Conservation (phyloP, 1,139 yeast genomes). For the Sugiyamaella neomexicana region DNA sequence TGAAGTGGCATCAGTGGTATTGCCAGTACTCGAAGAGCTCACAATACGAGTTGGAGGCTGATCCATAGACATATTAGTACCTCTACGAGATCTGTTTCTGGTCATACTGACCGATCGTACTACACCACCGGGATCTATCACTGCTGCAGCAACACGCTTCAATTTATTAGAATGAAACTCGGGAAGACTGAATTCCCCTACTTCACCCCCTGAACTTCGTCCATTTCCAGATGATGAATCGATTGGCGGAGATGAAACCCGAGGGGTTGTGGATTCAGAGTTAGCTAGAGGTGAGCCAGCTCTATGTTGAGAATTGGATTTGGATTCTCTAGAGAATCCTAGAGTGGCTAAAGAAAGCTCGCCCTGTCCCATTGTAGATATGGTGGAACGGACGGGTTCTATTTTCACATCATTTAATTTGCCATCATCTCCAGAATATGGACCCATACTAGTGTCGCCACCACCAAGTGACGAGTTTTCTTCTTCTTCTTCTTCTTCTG, state of each 20-base stretch:
- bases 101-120: constrained; percentile 7
- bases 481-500: constrained; percentile 6
- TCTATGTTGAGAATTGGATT: constrained; percentile 2
- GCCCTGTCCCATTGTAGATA: constrained; percentile 71
- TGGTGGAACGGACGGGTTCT: constrained; percentile 44
- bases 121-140: not conserved
- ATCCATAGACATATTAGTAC: constrained; percentile 12
- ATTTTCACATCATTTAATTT: constrained; percentile 7
- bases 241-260: not conserved
- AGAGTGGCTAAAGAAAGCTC: constrained; percentile 54
- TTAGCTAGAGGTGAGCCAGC: constrained; percentile 4
- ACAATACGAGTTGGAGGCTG: constrained; percentile 8
- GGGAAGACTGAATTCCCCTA: constrained; percentile 16
- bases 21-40: constrained; percentile 1
- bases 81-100: constrained; percentile 12
- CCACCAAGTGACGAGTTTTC: not conserved
- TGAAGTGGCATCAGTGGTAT: not conserved
- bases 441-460: not conserved
- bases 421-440: constrained; percentile 1
- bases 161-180: constrained; percentile 16
- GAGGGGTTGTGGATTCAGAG: not conserved
- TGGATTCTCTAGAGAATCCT: constrained; percentile 9
- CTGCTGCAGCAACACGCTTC: not conserved
- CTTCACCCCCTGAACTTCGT: too few species aligned
- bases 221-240: not conserved